Conservation (phyloP, 1,284 basidiomycete genomes). For the Athelia sp. region DNA sequence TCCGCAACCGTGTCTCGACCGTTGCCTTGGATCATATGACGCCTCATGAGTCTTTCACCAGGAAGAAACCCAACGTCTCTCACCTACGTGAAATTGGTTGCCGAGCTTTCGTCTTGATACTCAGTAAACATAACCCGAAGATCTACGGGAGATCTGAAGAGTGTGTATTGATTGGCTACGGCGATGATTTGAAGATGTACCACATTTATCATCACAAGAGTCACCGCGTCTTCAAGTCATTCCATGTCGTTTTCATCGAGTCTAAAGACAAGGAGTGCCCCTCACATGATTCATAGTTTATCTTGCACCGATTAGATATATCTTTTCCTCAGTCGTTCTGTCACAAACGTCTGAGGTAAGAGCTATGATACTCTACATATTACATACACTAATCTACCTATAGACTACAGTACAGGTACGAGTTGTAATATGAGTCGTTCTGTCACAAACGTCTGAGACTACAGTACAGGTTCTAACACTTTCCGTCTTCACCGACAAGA, state of each 20-base stretch:
- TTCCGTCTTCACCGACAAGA: too few relatives aligned
- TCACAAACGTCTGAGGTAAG: too few relatives aligned
- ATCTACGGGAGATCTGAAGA: slow-evolving; percentile 22
- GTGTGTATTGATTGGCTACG: slow-evolving; percentile 29
- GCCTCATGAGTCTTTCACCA: slow-evolving; percentile 12
- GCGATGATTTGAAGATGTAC: slow-evolving; percentile 24
- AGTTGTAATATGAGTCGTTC: too few relatives aligned
- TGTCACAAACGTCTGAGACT: too few relatives aligned
- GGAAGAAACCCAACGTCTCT: slow-evolving; percentile 8
- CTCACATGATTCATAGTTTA: too few relatives aligned
- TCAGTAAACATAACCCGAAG: slow-evolving; percentile 21
- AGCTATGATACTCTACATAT: too few relatives aligned
- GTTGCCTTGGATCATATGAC: slow-evolving; percentile 2
- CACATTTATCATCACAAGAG: slow-evolving; percentile 20
- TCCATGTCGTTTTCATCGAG: slow-evolving; percentile 27
- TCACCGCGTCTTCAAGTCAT: slow-evolving; percentile 16
- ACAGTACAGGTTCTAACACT: too few relatives aligned
- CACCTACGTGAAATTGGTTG: slow-evolving; percentile 19
- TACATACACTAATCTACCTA: too few relatives aligned
- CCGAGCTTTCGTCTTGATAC: slow-evolving; percentile 11
- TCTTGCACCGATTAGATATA: too few relatives aligned
- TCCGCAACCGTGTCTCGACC: slow-evolving; percentile 4
- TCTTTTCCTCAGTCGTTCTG: too few relatives aligned
- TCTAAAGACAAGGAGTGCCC: too few relatives aligned
- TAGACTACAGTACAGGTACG: too few relatives aligned